phyloP scores from a whole-genome alignment of 2,329 filamentous ascomycete species.

The Elsinoe necatrix region DNA sequence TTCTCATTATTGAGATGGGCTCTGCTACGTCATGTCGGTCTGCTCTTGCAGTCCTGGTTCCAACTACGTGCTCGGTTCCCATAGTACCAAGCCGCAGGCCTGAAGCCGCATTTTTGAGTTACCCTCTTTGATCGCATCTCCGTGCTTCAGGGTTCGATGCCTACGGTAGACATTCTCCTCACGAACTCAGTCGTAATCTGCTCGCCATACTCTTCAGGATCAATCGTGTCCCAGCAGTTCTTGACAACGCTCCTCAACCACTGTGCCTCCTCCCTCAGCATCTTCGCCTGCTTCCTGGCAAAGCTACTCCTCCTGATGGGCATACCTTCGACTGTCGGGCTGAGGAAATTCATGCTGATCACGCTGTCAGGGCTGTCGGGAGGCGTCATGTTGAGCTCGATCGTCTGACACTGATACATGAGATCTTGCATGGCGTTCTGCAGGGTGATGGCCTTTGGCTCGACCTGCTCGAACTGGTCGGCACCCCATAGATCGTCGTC shows the following conservation, averaged over 20 bases:
- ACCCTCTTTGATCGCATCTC: neutral
- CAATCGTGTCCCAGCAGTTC: constrained; percentile 35
- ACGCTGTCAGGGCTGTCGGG: constrained; percentile 18
- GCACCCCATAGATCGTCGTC: constrained; percentile 39
- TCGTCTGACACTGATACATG: constrained; percentile 36
- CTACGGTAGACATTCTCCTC: constrained; percentile 12
- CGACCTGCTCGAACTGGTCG: constrained; percentile 36
- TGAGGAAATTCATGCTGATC: constrained; percentile 14
- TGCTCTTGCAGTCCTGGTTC: neutral
- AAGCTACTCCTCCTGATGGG: constrained; percentile 35
- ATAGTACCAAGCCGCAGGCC: neutral
- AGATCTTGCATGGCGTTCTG: constrained; percentile 39
- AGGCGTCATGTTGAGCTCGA: constrained; percentile 28
- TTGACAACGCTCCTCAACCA: constrained; percentile 35
- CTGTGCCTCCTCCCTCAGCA: constrained; percentile 37
- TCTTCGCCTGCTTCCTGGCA: constrained; percentile 37
- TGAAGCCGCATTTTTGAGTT: neutral
- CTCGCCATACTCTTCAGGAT: constrained; percentile 13
- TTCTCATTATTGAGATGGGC: neutral
- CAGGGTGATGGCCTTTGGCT: constrained; percentile 36
- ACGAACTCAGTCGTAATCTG: constrained; percentile 15
- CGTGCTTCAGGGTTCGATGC: neutral
- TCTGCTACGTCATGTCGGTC: neutral
- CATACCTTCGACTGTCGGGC: constrained; percentile 23
- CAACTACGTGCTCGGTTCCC: neutral